Percentiles rank a stretch among this genome's conserved stretches.
phyloP scores from a whole-genome alignment of 768 basidiomycete species.

The Auricularia cornea region DNA sequence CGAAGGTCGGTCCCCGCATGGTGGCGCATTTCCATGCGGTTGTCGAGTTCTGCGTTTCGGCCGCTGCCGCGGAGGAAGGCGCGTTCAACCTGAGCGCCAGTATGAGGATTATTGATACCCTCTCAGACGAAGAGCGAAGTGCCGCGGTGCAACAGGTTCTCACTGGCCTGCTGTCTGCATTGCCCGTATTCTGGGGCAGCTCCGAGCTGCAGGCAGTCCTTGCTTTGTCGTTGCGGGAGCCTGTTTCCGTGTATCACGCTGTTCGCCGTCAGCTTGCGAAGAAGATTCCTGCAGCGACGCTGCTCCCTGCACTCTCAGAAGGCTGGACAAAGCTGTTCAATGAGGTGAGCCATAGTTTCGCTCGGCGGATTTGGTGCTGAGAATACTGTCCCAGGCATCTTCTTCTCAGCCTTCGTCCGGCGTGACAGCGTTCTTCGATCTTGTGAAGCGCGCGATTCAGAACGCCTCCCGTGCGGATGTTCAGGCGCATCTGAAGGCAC shows the following conservation, averaged over 20 bases:
- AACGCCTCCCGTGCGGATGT: slow-evolving; percentile 56
- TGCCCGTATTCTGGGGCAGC: slow-evolving; percentile 76
- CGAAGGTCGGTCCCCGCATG: slow-evolving; percentile 74
- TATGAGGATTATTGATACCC: too few species aligned
- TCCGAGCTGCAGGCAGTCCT: slow-evolving; percentile 50
- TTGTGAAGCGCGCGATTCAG: slow-evolving; percentile 58
- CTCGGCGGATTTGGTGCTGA: too few species aligned
- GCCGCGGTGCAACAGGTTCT: slow-evolving; percentile 35
- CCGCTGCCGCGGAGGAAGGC: not conserved
- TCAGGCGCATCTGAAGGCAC: slow-evolving; percentile 50
- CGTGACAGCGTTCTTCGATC: slow-evolving; percentile 51
- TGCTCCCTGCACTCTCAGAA: slow-evolving; percentile 53
- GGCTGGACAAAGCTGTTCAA: slow-evolving; percentile 22
- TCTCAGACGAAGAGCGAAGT: not conserved
- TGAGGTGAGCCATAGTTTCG: slow-evolving; percentile 7
- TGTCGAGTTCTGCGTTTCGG: slow-evolving; percentile 43
- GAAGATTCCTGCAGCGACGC: slow-evolving; percentile 53
- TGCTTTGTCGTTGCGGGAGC: slow-evolving; percentile 44
- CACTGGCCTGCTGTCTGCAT: slow-evolving; percentile 58
- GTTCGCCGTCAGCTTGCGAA: slow-evolving; percentile 64
- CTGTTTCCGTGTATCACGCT: slow-evolving; percentile 26
- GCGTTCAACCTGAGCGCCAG: too few species aligned
- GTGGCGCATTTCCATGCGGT: slow-evolving; percentile 79
- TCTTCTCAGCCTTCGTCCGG: not conserved
- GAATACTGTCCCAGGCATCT: not conserved